Conservation (phyloP, 805 yeast species). For the Metschnikowia koreensis region DNA sequence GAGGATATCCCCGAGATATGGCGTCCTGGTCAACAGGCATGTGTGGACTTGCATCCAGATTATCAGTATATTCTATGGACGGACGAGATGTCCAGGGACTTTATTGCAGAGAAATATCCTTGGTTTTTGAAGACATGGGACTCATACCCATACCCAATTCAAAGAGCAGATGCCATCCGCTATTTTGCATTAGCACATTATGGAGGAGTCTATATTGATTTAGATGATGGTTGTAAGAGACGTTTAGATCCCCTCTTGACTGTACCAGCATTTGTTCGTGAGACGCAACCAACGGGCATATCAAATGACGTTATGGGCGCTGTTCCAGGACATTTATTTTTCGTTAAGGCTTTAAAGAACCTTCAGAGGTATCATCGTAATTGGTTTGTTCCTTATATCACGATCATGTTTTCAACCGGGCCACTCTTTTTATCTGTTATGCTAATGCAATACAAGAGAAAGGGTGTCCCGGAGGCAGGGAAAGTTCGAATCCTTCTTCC, state of each 20-base stretch:
- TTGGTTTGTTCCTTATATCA: conserved; percentile 84
- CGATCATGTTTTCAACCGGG: conserved; percentile 92
- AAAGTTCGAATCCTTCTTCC: conserved; percentile 71
- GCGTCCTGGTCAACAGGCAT: conserved; percentile 73
- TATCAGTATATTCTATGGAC: conserved; percentile 90
- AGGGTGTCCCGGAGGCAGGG: conserved; percentile 68
- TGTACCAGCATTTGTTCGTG: conserved; percentile 82
- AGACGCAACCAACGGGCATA: conserved; percentile 86
- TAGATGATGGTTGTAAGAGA: conserved; percentile 85
- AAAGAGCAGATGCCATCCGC: conserved; percentile 88
- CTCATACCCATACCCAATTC: conserved; percentile 72
- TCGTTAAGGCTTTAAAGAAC: conserved; percentile 63
- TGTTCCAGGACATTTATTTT: conserved; percentile 84
- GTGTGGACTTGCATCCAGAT: conserved; percentile 80
- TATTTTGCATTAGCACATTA: conserved; percentile 79
- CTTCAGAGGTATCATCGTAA: conserved; percentile 59
- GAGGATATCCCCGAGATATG: conserved; percentile 76
- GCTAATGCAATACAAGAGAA: conserved; percentile 83
- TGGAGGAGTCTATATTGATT: conserved; percentile 88
- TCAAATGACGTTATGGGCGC: conserved; percentile 93
- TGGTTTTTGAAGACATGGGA: conserved; percentile 86
- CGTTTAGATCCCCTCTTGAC: conserved; percentile 76
- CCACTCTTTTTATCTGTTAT: conserved; percentile 83
- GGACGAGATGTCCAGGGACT: conserved; percentile 75
- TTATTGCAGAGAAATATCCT: conserved; percentile 74